These are phyloP conservation scores for Petrea volubilis DNA, from an alignment of 257 asterid species.

Conservation along the genomic window DNA sequence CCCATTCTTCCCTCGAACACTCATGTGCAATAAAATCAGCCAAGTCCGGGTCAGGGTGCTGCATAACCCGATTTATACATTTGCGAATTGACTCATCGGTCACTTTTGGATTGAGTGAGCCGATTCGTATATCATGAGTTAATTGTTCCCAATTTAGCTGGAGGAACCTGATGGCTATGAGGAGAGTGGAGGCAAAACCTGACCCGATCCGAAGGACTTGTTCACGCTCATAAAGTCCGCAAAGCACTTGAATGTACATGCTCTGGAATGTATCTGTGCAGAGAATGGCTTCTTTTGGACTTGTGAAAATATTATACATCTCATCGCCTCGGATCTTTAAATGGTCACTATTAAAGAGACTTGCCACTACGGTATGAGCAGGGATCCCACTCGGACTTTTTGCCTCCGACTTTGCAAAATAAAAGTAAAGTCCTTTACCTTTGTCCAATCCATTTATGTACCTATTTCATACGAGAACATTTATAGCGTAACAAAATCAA, in stretches of 20 bases:
- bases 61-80: slow-evolving; percentile 33
- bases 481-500: too few relatives aligned
- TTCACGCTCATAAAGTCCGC: slow-evolving; percentile 45
- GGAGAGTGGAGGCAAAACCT: slow-evolving; percentile 43
- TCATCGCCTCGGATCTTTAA: slow-evolving; percentile 36
- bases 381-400: slow-evolving; percentile 41
- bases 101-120: slow-evolving; percentile 25
- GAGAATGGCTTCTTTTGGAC: slow-evolving; percentile 41
- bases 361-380: slow-evolving; percentile 36
- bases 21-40: slow-evolving; percentile 34
- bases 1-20: slow-evolving; percentile 32
- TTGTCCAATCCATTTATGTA: slow-evolving; percentile 41
- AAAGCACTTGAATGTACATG: slow-evolving; percentile 47
- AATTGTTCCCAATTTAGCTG: slow-evolving; percentile 39
- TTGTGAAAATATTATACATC: slow-evolving; percentile 39
- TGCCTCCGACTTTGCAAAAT: slow-evolving; percentile 36
- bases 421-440: slow-evolving; percentile 46
- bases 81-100: slow-evolving; percentile 21
- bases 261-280: slow-evolving; percentile 45
- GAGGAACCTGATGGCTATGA: slow-evolving; percentile 41
- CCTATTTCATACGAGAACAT: slow-evolving; percentile 18
- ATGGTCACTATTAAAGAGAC: slow-evolving; percentile 41
- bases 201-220: slow-evolving; percentile 46
- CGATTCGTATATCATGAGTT: slow-evolving; percentile 36
- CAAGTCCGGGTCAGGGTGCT: slow-evolving; percentile 31